A percentile compares a stretch with the other conserved stretches of the same genome.
Evolutionary conservation across 2,329 filamentous ascomycete species (phyloP).

Genomic region (Penicillium sclerotigenum): DNA sequence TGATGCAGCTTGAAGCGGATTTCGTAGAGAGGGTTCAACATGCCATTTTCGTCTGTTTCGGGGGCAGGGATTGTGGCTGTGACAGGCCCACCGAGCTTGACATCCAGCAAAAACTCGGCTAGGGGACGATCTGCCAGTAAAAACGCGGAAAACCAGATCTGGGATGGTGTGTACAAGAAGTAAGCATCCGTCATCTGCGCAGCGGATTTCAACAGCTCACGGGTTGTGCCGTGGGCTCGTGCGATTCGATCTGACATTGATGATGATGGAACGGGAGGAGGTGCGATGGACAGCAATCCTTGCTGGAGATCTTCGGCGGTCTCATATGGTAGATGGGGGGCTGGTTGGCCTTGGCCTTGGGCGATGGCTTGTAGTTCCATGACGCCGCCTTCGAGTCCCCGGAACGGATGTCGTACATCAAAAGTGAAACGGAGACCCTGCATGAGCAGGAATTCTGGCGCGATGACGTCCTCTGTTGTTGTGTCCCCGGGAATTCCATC

Average conservation of each 20-base stretch:
- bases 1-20: slow-evolving; percentile 39
- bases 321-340: slow-evolving; percentile 30
- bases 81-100: slow-evolving; percentile 37
- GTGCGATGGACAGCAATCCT: slow-evolving; percentile 31
- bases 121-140: slow-evolving; percentile 64
- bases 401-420: slow-evolving; percentile 86
- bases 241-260: slow-evolving; percentile 49
- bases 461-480: slow-evolving; percentile 76
- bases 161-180: slow-evolving; percentile 90
- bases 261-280: slow-evolving; percentile 24
- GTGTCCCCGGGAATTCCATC: slow-evolving; percentile 68
- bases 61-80: slow-evolving; percentile 12
- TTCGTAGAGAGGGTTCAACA: slow-evolving; percentile 25
- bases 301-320: slow-evolving; percentile 32
- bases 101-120: slow-evolving; percentile 45
- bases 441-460: slow-evolving; percentile 87
- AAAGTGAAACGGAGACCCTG: slow-evolving; percentile 92
- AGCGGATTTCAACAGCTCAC: slow-evolving; percentile 71
- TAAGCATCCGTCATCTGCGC: slow-evolving; percentile 91
- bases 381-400: slow-evolving; percentile 78
- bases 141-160: slow-evolving; percentile 85
- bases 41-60: slow-evolving; percentile 3
- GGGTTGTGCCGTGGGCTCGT: slow-evolving; percentile 68
- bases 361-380: slow-evolving; percentile 73
- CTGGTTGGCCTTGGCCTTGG: slow-evolving; percentile 53